Percentiles rank a stretch among this genome's conserved stretches.
Evolutionary conservation across 208 protist species (phyloP).

Genomic region (Balamuthia mandrillaris): DNA sequence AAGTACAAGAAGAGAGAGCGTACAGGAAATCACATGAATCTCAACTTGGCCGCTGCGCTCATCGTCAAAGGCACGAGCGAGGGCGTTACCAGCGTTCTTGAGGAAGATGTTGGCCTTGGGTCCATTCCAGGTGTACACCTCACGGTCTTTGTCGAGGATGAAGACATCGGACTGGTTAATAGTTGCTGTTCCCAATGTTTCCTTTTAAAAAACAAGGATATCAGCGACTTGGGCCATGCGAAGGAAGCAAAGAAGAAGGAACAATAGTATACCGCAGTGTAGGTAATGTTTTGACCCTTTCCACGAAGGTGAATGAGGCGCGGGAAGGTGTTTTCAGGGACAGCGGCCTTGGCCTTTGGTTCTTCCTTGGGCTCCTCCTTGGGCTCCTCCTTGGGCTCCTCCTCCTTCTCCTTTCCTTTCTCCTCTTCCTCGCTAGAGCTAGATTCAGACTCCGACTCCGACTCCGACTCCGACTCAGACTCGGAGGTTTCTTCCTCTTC

Average conservation of each 20-base stretch:
- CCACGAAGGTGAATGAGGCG: neutral
- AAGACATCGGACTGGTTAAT: neutral
- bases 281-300: neutral
- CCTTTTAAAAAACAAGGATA: neutral
- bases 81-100: neutral
- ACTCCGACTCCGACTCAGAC: no score
- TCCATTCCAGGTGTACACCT: neutral
- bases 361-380: neutral
- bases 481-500: neutral
- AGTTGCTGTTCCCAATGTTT: neutral
- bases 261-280: neutral
- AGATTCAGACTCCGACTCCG: no score
- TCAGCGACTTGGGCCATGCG: no score
- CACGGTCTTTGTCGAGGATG: neutral
- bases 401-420: neutral
- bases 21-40: neutral
- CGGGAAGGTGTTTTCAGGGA: neutral
- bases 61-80: neutral
- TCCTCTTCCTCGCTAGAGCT: no score
- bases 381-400: neutral
- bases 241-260: no score
- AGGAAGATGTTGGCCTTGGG: neutral
- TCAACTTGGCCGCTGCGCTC: neutral
- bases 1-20: neutral
- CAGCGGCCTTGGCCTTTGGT: neutral